Conservation (phyloP, 1,139 yeast genomes). For the Debaryomycetaceae sp. region DNA sequence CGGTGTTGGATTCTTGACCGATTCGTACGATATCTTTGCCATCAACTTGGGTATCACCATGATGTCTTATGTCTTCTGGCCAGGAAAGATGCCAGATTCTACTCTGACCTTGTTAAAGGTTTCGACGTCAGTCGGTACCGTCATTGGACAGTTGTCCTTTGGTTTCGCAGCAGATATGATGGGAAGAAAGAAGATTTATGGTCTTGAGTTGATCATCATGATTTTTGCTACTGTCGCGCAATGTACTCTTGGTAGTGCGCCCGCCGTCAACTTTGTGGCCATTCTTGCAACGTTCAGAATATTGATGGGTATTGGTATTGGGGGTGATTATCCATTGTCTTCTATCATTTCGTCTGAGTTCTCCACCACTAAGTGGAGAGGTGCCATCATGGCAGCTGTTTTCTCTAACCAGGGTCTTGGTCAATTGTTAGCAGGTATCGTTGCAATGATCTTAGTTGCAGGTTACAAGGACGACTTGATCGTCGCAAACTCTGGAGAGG, state of each 20-base stretch:
- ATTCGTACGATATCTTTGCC: slow-evolving; percentile 88
- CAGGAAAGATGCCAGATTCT: slow-evolving; percentile 58
- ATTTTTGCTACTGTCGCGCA: slow-evolving; percentile 76
- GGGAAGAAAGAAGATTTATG: slow-evolving; percentile 87
- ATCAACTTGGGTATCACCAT: slow-evolving; percentile 76
- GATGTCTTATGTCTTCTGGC: slow-evolving; percentile 77
- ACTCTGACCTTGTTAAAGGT: slow-evolving; percentile 76
- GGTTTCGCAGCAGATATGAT: slow-evolving; percentile 81
- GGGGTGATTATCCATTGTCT: slow-evolving; percentile 98
- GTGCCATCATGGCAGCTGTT: slow-evolving; percentile 92
- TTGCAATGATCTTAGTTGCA: slow-evolving; percentile 67
- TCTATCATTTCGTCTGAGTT: slow-evolving; percentile 89
- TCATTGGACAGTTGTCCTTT: slow-evolving; percentile 84
- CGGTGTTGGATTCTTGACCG: slow-evolving; percentile 93
- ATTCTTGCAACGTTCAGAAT: slow-evolving; percentile 74
- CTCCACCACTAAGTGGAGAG: slow-evolving; percentile 92
- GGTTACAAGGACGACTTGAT: slow-evolving; percentile 63
- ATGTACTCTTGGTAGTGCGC: slow-evolving; percentile 65
- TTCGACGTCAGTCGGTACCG: slow-evolving; percentile 92
- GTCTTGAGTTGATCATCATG: slow-evolving; percentile 81
- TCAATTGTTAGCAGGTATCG: slow-evolving; percentile 81
- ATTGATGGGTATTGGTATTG: slow-evolving; percentile 93
- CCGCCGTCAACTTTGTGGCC: slow-evolving; percentile 70
- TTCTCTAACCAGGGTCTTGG: slow-evolving; percentile 94
- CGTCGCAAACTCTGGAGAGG: slow-evolving; percentile 46